Evolutionary conservation across 257 asterid species (phyloP).

Genomic region (Coffea eugenioides): DNA sequence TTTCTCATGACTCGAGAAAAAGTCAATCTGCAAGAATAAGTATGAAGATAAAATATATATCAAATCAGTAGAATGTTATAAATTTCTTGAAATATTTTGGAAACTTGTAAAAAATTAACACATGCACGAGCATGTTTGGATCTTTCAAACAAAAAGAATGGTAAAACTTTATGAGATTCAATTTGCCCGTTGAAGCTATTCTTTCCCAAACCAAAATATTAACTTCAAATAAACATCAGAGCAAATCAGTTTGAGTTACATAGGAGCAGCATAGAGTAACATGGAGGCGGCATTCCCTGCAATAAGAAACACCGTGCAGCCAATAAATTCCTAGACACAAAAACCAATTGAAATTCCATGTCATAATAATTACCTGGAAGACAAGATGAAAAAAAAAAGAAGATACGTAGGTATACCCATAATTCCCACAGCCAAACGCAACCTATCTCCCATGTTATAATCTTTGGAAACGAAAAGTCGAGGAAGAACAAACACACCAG

Average conservation of each 20-base stretch:
- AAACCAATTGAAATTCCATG: not conserved
- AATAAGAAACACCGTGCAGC: conserved; percentile 18
- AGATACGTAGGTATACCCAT: conserved; percentile 39
- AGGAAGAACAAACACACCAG: not conserved
- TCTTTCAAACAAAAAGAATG: too few species aligned
- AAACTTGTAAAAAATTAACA: too few species aligned
- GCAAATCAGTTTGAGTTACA: conserved; percentile 31
- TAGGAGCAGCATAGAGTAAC: conserved; percentile 71
- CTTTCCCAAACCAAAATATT: not conserved
- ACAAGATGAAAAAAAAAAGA: not conserved
- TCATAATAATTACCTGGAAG: not conserved
- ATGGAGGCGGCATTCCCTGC: conserved; percentile 74
- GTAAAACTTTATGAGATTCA: not conserved
- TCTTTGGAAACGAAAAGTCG: not conserved
- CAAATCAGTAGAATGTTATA: not conserved
- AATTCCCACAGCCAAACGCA: conserved; percentile 70
- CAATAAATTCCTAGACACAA: not conserved
- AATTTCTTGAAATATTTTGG: not conserved
- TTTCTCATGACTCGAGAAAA: conserved; percentile 51
- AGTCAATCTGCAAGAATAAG: conserved; percentile 49
- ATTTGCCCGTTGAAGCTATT: not conserved
- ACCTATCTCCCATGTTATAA: conserved; percentile 48
- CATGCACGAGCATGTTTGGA: too few species aligned
- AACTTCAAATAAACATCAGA: not conserved
- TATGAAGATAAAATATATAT: not conserved